Evolutionary conservation across 495 filamentous ascomycete genomes (phyloP), one percentile per base, ranked within the genome.

Genomic region (Lepidopterella palustris): DNA sequence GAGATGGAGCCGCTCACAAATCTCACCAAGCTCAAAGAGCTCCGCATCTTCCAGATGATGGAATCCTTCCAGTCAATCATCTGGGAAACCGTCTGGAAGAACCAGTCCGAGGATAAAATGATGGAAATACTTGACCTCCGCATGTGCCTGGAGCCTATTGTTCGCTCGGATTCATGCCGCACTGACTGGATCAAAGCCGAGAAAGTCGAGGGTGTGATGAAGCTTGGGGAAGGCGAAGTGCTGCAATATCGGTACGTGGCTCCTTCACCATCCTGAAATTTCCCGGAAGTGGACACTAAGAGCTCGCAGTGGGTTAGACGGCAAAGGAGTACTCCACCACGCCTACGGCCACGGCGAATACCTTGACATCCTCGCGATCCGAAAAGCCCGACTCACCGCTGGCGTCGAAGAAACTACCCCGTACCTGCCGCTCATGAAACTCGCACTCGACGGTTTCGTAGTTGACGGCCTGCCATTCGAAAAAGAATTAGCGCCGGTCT

Each of bases 41-140:
- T 65, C 11, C 45, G 58, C 4, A 57, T 65, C 47, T 59, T 59
- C 24, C 45, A 45, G 28, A 65, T 65, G 62, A 51, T 27, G 15
- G 58, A 53, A n/a, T 40, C 58, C 2, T 61, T 45, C 48, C 62
- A 65, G 47, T 53, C 58, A 2, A 54, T 58, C 32, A 54, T 65
- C 39, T 65, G 62, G 62, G 62, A 65, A 35, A 58, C 62, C 6
- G 47, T 65, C 21, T 65, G 21, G n/a, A 58, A 58, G 4, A 61
- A 53, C 53, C 21, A 51, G 3, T 24, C 51, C 11, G 59, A 62
- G 4, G 26, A 29, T 27, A 45, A 50, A 15, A 40, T n/a, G 2
- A 60, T 64, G 56, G 9, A 50, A 5, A 24, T 60, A 10, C 57
- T 64, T 28, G 61, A 64, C 2, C 40, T 64, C 4, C 15, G n/a